These are phyloP conservation scores for Fusarium sp. DNA, from an alignment of 2,329 filamentous ascomycete genomes.

Conservation along the genomic window DNA sequence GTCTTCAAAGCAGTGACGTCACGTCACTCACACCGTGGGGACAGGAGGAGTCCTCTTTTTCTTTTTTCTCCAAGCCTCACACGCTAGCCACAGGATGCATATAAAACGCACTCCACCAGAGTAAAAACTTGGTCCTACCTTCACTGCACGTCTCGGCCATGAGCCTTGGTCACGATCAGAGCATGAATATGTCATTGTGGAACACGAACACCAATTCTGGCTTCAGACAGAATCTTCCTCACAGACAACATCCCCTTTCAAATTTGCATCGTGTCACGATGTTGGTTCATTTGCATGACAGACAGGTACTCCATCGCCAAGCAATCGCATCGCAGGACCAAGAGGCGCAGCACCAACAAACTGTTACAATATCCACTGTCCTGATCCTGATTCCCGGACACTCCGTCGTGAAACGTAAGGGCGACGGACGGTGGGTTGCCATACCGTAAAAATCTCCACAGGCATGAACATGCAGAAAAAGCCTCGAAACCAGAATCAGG, in stretches of 20 bases:
- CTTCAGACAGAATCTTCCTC: not conserved
- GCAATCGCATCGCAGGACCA: not conserved
- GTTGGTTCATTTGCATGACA: not conserved
- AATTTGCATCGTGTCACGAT: not conserved
- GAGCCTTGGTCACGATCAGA: not conserved
- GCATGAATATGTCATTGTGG: not conserved
- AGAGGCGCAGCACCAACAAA: not conserved
- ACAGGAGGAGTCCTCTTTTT: not conserved
- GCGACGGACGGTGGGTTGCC: not conserved
- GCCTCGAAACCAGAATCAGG: not conserved
- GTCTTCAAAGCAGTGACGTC: not conserved
- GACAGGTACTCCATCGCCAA: not conserved
- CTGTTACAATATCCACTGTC: not conserved
- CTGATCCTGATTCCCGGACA: not conserved
- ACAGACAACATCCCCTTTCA: not conserved
- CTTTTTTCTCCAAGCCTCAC: not conserved
- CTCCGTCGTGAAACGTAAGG: constrained; percentile 2
- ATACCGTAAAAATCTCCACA: constrained; percentile 3
- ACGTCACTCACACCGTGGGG: no score
- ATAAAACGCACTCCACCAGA: not conserved
- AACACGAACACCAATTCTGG: not conserved
- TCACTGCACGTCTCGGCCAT: not conserved
- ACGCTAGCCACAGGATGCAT: not conserved
- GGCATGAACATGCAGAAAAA: not conserved
- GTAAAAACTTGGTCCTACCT: not conserved